Conservation (phyloP, 768 basidiomycete species). For the Lactarius psammicola region DNA sequence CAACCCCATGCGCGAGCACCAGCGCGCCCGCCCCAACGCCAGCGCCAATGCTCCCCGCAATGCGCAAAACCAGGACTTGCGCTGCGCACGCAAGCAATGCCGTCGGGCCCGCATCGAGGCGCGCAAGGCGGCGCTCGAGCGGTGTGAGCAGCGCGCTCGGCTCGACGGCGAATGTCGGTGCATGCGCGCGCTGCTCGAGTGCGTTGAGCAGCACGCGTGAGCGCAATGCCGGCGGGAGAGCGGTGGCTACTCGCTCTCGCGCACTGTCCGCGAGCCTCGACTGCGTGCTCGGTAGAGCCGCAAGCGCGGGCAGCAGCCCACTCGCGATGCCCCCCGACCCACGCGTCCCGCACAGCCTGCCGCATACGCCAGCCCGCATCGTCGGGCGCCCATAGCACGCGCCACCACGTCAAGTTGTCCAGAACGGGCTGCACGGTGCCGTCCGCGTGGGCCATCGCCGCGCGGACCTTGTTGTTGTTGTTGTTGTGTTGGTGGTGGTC, state of each 20-base stretch:
- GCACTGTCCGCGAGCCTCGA: neutral
- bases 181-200: constrained; percentile 26
- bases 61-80: constrained; percentile 30
- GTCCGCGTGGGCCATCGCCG: constrained; percentile 13
- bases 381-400: constrained; percentile 23
- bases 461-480: constrained; percentile 14
- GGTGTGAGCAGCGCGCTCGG: constrained; percentile 25
- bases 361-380: constrained; percentile 27
- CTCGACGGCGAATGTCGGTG: constrained; percentile 21
- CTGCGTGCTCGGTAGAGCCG: constrained; percentile 19
- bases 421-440: constrained; percentile 14
- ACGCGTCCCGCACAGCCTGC: constrained; percentile 16
- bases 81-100: constrained; percentile 31
- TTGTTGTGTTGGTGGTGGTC: no score
- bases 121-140: constrained; percentile 25
- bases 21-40: constrained; percentile 30
- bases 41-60: constrained; percentile 21
- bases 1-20: constrained; percentile 19
- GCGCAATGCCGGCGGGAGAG: constrained; percentile 23
- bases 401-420: constrained; percentile 22
- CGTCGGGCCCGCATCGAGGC: constrained; percentile 23
- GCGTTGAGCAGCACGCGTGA: constrained; percentile 30
- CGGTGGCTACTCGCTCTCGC: neutral
- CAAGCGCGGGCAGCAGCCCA: constrained; percentile 21
- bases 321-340: constrained; percentile 17